These are phyloP conservation scores for Mycena capillaripes DNA, from an alignment of 768 basidiomycete species.

Conservation along the genomic window DNA sequence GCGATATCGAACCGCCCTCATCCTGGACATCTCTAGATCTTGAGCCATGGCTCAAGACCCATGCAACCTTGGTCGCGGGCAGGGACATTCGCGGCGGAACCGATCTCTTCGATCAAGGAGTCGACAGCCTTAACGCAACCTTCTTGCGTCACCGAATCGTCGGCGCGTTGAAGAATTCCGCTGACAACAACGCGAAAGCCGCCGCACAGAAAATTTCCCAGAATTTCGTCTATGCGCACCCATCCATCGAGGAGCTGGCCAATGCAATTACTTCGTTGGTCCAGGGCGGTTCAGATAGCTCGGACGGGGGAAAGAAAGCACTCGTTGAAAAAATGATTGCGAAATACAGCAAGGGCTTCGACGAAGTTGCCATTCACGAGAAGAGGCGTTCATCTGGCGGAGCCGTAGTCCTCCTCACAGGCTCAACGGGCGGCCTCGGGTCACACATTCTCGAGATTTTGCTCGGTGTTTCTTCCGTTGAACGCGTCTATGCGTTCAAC, in stretches of 20 bases:
- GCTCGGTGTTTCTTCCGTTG: not conserved
- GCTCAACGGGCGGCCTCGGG: slow-evolving; percentile 51
- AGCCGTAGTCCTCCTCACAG: slow-evolving; percentile 45
- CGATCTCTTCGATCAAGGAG: slow-evolving; percentile 52
- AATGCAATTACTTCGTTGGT: slow-evolving; percentile 41
- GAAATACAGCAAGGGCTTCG: slow-evolving; percentile 48
- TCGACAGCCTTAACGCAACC: slow-evolving; percentile 54
- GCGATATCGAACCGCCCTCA: slow-evolving; percentile 27
- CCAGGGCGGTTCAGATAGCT: slow-evolving; percentile 1
- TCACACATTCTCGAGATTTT: slow-evolving; percentile 41
- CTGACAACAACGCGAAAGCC: slow-evolving; percentile 22
- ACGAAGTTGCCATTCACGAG: not conserved
- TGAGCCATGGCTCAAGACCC: slow-evolving; percentile 37
- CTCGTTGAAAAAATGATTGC: slow-evolving; percentile 52
- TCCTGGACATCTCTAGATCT: slow-evolving; percentile 34
- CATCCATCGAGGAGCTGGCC: slow-evolving; percentile 49
- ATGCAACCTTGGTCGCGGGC: slow-evolving; percentile 35
- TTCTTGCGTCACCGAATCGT: slow-evolving; percentile 54
- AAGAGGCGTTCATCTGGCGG: slow-evolving; percentile 33
- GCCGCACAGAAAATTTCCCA: slow-evolving; percentile 41
- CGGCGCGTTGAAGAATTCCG: slow-evolving; percentile 42
- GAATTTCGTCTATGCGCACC: slow-evolving; percentile 61
- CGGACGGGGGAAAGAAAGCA: not conserved
- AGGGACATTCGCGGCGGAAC: slow-evolving; percentile 24
- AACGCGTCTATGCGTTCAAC: slow-evolving; percentile 52